Evolutionary conservation across 2,329 filamentous ascomycete species (phyloP), one percentile per base, ranked within the genome.

Genomic region (Sarocladium brachiariae): DNA sequence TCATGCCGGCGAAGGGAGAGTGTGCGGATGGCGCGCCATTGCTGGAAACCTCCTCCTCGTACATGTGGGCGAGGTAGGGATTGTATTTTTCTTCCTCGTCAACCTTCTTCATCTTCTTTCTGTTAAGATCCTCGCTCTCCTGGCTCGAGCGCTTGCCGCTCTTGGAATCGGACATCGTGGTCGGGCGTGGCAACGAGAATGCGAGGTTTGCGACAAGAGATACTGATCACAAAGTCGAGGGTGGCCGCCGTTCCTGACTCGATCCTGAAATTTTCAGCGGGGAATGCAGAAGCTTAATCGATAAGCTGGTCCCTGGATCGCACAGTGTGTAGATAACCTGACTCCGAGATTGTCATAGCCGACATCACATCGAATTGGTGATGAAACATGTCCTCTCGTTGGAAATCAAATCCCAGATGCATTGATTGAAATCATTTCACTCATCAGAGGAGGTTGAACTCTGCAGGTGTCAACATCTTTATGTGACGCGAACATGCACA

Each of bases 51-150:
- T 62, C 61, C 54, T 78, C 71, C 55, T 84, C 77, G 69, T 92
- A 83, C 81, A 87, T 86, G 70, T 99, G 93, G 51, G 90, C 88
- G 55, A 99, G 82, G 73, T 99, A 97, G 1, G 88, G 89, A 66
- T 97, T 97, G 64, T 78, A 65, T 55, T 67, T 68, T 16, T 62
- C 58, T 50, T 61, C 64, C 33, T 63, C 62, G n/a, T 50, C 34
- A 16, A 24, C 34, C 59, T 67, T 73, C 55, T 67, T 69, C 37
- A 65, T 62, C 64, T 74, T 77, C 58, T 74, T 74, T 54, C 68
- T 65, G 27, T 59, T 67, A 43, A 61, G 50, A 21, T 69, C 69
- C 48, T 74, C 71, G 45, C 62, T 59, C 53, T 76, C 73, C 49
- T 69, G 64, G 57, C 68, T 75, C 49, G 64, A 63, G 56, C 74